Base-by-base conservation (phyloP, 2,329 filamentous ascomycete genomes). In the Fusarium penzigii region DNA sequence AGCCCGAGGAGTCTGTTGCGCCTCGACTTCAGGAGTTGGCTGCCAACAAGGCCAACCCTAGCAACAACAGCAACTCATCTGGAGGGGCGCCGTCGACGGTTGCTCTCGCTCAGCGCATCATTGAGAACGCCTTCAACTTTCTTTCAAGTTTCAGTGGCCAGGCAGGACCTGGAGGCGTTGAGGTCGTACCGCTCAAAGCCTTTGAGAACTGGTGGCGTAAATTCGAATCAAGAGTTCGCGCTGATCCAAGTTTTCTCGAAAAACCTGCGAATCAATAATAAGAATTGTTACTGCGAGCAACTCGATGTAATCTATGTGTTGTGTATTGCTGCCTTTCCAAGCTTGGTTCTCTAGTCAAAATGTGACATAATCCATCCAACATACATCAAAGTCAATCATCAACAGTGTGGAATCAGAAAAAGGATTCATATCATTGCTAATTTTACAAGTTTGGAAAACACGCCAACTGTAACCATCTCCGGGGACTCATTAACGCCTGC, bases 141-240 rank as follows among this genome's bases (percentile, higher is more conserved):
- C 78, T 99, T 51, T 86, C 93, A 4, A 89, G 91, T 64, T 97
- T 96, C 77, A 90, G 88, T 53, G 84, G 85, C 38, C 80, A 81
- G 51, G 77, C 78, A 2, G 79, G 79, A 3, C 75, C 76, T 25
- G 80, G 77, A 2, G 88, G 88, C 0, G 83, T 88, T 42, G 93
- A 97, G 70, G 88, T 95, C 12, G 90, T 99, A 20, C 92, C 94
- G n/a, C 74, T 99, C 58, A 94, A 90, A 74, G 90, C 89, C 6
- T 99, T 99, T 70, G 88, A 95, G 74, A 91, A 96, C 52, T 99
- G 95, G 94, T 99, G 95, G 94, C 82, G 80, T 55, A 97, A 97
- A 73, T 99, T 99, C 74, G 93, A 99, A 76, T 83, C 84, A 55
- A 87, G 86, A 67, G 82, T 99, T 39, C 87, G 92, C 64, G 81